These are phyloP conservation scores for Tetrapyrgos nigripes DNA, from an alignment of 1,284 basidiomycete species.

Conservation along the genomic window DNA sequence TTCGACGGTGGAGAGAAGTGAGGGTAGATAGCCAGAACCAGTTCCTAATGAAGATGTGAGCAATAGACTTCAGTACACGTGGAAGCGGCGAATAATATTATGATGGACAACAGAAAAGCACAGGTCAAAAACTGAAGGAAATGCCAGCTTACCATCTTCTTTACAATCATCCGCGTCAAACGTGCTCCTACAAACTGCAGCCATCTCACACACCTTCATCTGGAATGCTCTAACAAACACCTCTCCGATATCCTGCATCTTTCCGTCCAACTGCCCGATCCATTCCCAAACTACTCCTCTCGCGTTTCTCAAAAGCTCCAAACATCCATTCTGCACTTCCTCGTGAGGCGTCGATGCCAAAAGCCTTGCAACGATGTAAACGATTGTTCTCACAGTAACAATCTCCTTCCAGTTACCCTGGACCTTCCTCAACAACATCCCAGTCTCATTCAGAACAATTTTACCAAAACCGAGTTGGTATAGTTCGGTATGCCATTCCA, in stretches of 20 bases:
- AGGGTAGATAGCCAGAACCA: not conserved
- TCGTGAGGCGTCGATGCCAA: constrained; percentile 30
- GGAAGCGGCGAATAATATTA: too few relatives aligned
- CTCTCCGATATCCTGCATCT: constrained; percentile 26
- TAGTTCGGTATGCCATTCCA: constrained; percentile 41
- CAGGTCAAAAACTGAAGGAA: too few relatives aligned
- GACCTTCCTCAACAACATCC: constrained; percentile 33
- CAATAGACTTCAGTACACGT: too few relatives aligned
- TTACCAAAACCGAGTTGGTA: constrained; percentile 35
- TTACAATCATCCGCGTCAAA: constrained; percentile 35
- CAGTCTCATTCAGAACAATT: constrained; percentile 39
- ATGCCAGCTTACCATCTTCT: too few relatives aligned
- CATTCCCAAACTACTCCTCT: constrained; percentile 41
- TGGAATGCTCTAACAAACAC: too few relatives aligned
- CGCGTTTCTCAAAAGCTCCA: constrained; percentile 33
- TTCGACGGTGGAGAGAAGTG: not conserved
- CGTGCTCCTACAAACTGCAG: constrained; percentile 38
- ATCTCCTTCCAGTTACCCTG: constrained; percentile 50
- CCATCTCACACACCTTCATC: constrained; percentile 23
- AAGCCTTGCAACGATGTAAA: constrained; percentile 41
- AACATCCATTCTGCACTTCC: constrained; percentile 18
- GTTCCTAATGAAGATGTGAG: too few relatives aligned
- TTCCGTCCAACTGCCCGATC: constrained; percentile 37
- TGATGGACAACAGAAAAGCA: too few relatives aligned
- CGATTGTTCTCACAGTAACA: constrained; percentile 42